phyloP scores from a whole-genome alignment of 805 yeast genomes.

The Yarrowia osloensis region DNA sequence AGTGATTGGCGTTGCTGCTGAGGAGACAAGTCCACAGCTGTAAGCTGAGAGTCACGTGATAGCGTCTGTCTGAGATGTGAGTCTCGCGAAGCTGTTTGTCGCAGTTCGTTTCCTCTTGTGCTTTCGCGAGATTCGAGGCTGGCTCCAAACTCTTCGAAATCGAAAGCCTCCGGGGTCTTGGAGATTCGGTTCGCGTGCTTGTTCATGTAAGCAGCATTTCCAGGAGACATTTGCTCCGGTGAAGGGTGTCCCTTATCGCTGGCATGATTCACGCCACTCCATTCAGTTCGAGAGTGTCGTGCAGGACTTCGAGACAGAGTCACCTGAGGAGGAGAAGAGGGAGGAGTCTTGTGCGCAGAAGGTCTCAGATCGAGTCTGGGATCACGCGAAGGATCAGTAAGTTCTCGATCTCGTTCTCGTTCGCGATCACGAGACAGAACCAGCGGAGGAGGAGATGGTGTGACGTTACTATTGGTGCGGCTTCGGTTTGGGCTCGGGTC shows the following conservation, averaged over 20 bases:
- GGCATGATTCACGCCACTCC: not conserved
- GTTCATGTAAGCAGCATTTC: constrained; percentile 13
- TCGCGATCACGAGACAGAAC: constrained; percentile 1
- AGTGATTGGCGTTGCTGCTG: not conserved
- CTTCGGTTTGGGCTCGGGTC: not conserved
- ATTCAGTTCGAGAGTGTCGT: not conserved
- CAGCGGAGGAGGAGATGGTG: not conserved
- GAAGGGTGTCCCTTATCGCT: not conserved
- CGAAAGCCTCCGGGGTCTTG: constrained; percentile 4
- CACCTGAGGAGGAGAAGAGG: constrained; percentile 1
- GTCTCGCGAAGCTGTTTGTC: not conserved
- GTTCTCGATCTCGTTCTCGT: not conserved
- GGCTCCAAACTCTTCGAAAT: constrained; percentile 18
- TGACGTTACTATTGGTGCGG: not conserved
- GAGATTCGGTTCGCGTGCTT: constrained; percentile 2
- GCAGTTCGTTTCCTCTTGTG: not conserved
- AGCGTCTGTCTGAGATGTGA: not conserved
- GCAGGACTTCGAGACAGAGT: constrained; percentile 1
- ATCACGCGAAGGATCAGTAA: not conserved
- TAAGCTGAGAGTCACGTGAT: constrained; percentile 1
- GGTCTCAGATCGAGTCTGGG: not conserved
- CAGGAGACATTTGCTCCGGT: not conserved
- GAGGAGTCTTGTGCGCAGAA: not conserved
- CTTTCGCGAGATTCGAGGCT: not conserved
- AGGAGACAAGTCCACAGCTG: constrained; percentile 6